Evolutionary conservation across 768 basidiomycete species (phyloP).

Genomic region (Grammothele lineata): DNA sequence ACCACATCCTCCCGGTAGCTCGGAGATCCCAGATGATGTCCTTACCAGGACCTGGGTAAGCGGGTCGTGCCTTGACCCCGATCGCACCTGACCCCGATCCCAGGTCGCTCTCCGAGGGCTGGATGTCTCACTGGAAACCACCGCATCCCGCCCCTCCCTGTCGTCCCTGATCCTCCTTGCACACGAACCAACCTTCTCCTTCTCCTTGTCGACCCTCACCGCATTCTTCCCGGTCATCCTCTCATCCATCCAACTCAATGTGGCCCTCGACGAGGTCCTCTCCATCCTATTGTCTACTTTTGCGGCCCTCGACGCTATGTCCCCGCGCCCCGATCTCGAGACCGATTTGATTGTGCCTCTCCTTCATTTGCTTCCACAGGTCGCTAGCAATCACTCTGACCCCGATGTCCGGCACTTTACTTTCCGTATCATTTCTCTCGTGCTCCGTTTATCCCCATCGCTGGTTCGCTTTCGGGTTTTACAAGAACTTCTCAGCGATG

Average conservation of each 20-base stretch:
- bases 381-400: conserved; percentile 63
- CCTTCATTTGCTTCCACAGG: conserved; percentile 43
- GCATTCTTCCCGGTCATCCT: conserved; percentile 18
- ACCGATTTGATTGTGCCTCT: conserved; percentile 47
- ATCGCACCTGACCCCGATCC: too few relatives aligned
- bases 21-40: not conserved
- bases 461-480: conserved; percentile 51
- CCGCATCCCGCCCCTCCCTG: conserved; percentile 8
- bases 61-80: too few relatives aligned
- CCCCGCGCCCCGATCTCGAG: conserved; percentile 24
- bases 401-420: conserved; percentile 52
- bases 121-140: conserved; percentile 19
- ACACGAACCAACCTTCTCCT: conserved; percentile 11
- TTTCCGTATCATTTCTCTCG: conserved; percentile 54
- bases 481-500: conserved; percentile 42
- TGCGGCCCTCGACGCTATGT: conserved; percentile 13
- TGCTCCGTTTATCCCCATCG: conserved; percentile 46
- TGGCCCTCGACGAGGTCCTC: conserved; percentile 56
- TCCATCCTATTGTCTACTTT: conserved; percentile 43
- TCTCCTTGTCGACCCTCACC: conserved; percentile 10
- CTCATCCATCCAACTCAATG: conserved; percentile 45
- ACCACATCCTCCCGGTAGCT: not conserved
- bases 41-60: conserved; percentile 12
- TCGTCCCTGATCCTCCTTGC: conserved; percentile 26
- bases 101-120: too few relatives aligned